A percentile compares a stretch with the other conserved stretches of the same genome.
phyloP scores from a whole-genome alignment of 1,284 basidiomycete genomes.

The Puccinia coronata region DNA sequence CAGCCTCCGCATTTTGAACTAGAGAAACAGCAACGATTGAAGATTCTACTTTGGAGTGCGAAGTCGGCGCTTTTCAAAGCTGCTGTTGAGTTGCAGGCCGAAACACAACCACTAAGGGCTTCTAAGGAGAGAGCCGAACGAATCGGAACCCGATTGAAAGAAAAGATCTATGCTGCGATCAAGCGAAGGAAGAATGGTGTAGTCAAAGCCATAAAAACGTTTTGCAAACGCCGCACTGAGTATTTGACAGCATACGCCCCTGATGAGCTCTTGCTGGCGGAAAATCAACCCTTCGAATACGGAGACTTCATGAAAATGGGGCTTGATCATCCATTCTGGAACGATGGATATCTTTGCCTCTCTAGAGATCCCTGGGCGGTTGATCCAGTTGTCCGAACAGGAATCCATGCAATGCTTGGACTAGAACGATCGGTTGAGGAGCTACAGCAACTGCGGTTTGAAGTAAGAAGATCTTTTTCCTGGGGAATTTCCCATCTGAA shows the following conservation, averaged over 20 bases:
- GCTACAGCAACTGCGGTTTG: not conserved
- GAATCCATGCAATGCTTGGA: not conserved
- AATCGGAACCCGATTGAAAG: not conserved
- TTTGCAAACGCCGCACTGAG: not conserved
- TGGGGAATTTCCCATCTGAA: no score
- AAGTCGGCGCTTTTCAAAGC: not conserved
- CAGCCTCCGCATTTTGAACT: not conserved
- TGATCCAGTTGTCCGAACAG: not conserved
- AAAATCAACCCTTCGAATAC: not conserved
- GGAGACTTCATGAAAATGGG: not conserved
- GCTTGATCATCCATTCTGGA: slow-evolving; percentile 20
- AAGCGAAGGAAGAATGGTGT: not conserved
- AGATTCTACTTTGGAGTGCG: not conserved
- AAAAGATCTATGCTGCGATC: not conserved
- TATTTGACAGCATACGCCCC: not conserved
- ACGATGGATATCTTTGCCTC: not conserved
- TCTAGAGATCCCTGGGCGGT: not conserved
- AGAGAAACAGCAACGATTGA: not conserved
- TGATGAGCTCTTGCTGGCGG: not conserved
- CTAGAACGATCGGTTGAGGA: not conserved
- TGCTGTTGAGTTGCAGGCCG: not conserved
- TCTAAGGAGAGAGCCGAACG: not conserved
- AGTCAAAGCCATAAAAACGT: not conserved
- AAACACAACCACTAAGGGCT: not conserved
- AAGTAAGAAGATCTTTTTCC: no score